phyloP scores from a whole-genome alignment of 2,329 filamentous ascomycete species.

The Colletotrichum destructivum region DNA sequence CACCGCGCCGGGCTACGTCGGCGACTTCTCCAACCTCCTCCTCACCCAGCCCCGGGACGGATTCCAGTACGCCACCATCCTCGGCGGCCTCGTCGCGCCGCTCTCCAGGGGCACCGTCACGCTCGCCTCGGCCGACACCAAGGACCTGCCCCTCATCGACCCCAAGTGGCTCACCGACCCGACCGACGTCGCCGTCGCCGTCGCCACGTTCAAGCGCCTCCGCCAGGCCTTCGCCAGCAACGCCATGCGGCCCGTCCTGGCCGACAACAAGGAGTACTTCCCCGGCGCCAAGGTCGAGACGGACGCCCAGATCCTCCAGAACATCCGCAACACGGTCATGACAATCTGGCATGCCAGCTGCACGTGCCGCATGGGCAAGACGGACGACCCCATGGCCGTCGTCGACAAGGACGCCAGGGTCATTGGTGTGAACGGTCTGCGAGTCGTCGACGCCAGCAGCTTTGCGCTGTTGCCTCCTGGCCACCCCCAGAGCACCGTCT shows the following conservation, averaged over 20 bases:
- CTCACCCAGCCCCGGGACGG: constrained; percentile 35
- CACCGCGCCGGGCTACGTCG: constrained; percentile 42
- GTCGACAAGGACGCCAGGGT: constrained; percentile 51
- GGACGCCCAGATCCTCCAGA: constrained; percentile 59
- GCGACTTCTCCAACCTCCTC: constrained; percentile 38
- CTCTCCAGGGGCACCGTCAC: constrained; percentile 61
- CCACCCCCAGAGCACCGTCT: constrained; percentile 46
- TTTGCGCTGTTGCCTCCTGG: constrained; percentile 49
- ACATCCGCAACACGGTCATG: constrained; percentile 54
- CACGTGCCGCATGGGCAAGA: constrained; percentile 67
- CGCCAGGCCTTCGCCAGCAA: constrained; percentile 54
- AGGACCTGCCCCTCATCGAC: constrained; percentile 59
- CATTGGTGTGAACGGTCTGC: constrained; percentile 49
- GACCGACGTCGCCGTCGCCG: constrained; percentile 59
- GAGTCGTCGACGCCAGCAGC: constrained; percentile 51
- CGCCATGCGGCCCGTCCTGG: constrained; percentile 49
- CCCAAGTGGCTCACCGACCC: constrained; percentile 62
- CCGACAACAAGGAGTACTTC: constrained; percentile 54
- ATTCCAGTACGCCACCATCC: constrained; percentile 45
- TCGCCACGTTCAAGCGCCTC: constrained; percentile 59
- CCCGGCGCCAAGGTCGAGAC: constrained; percentile 56
- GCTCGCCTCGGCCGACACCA: constrained; percentile 52
- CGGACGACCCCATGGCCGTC: constrained; percentile 49
- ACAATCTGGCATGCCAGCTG: constrained; percentile 68
- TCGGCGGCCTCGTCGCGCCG: constrained; percentile 54